phyloP scores from a whole-genome alignment of 495 filamentous ascomycete species.

The Podospora australis region DNA sequence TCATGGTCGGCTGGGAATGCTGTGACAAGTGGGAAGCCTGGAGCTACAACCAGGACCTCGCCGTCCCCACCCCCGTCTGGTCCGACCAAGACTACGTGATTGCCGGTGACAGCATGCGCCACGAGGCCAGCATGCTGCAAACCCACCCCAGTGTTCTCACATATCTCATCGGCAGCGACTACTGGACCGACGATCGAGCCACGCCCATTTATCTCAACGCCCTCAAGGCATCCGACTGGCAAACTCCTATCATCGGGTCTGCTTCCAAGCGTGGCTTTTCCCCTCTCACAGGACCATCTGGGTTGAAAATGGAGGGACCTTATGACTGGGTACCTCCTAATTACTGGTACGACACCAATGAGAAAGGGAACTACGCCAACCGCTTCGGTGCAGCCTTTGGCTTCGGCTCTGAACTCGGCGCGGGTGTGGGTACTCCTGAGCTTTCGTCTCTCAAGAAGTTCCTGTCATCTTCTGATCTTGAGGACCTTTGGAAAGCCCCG shows the following conservation, averaged over 20 bases:
- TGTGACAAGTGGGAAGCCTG: constrained; percentile 66
- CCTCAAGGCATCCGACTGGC: constrained; percentile 47
- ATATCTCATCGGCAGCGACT: constrained; percentile 57
- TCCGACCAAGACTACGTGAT: constrained; percentile 45
- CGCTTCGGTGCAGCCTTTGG: constrained; percentile 52
- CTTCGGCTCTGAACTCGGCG: constrained; percentile 55
- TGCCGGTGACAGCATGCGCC: constrained; percentile 49
- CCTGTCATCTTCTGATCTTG: constrained; percentile 43
- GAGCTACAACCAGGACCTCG: constrained; percentile 52
- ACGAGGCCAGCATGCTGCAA: constrained; percentile 56
- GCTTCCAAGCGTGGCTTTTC: constrained; percentile 52
- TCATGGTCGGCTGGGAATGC: constrained; percentile 61
- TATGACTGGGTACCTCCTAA: constrained; percentile 64
- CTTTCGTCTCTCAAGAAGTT: constrained; percentile 49
- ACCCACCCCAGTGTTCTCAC: constrained; percentile 49
- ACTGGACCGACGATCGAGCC: constrained; percentile 53
- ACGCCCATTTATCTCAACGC: constrained; percentile 45
- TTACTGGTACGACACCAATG: constrained; percentile 52
- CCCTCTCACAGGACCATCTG: constrained; percentile 43
- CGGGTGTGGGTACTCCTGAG: constrained; percentile 58
- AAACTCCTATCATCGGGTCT: constrained; percentile 50
- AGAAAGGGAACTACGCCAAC: constrained; percentile 24
- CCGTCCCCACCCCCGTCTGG: constrained; percentile 39
- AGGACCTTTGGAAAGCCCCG: constrained; percentile 50
- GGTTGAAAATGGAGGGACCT: constrained; percentile 62